phyloP scores from a whole-genome alignment of 2,329 filamentous ascomycete genomes.

The Fusarium pseudonygamai region DNA sequence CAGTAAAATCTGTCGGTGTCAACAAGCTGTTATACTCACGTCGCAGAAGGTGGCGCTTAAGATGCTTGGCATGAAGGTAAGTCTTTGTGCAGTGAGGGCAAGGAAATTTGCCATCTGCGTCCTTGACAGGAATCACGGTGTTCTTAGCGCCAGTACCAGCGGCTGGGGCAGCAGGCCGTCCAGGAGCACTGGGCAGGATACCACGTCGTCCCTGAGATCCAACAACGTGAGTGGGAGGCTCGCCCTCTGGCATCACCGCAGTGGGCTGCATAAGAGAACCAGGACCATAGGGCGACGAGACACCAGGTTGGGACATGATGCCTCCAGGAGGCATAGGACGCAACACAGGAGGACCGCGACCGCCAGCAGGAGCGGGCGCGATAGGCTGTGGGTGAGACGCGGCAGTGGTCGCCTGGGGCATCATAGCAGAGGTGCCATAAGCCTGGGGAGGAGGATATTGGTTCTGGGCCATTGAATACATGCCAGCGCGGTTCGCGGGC shows the following conservation, averaged over 20 bases:
- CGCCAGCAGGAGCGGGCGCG: conserved; percentile 73
- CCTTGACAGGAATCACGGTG: conserved; percentile 89
- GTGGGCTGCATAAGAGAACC: conserved; percentile 66
- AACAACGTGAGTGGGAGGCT: conserved; percentile 88
- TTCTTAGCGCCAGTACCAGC: conserved; percentile 78
- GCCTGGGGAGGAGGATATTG: conserved; percentile 64
- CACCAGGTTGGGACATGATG: conserved; percentile 66
- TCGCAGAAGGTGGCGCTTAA: conserved; percentile 94
- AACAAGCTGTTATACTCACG: conserved; percentile 73
- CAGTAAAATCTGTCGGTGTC: conserved; percentile 25
- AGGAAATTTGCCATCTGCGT: conserved; percentile 97
- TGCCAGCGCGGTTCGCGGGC: conserved; percentile 57
- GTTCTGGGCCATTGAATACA: conserved; percentile 66
- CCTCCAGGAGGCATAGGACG: conserved; percentile 77
- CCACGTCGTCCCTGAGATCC: conserved; percentile 93
- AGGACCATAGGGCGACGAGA: conserved; percentile 69
- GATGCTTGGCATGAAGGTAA: conserved; percentile 95
- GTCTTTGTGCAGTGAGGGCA: conserved; percentile 99
- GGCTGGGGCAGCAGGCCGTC: conserved; percentile 79
- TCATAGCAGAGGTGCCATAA: conserved; percentile 68
- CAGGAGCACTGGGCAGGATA: conserved; percentile 89
- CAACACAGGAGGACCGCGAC: conserved; percentile 66
- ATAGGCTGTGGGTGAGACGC: conserved; percentile 79
- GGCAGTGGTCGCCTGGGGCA: conserved; percentile 72
- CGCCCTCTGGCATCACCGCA: conserved; percentile 64